Conservation (phyloP, 257 asterid genomes). For the Plectranthus barbatus region DNA sequence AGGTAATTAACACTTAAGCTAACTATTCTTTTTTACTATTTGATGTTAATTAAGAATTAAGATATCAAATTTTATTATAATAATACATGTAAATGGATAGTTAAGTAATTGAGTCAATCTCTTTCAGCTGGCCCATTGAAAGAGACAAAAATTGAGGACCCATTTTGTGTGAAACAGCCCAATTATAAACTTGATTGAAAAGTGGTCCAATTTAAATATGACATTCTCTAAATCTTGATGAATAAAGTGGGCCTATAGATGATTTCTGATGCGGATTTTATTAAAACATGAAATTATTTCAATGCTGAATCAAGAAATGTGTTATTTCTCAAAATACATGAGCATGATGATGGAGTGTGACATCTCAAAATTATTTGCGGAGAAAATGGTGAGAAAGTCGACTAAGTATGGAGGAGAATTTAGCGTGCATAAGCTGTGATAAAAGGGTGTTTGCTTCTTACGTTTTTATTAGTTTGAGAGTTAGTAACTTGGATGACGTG, state of each 20-base stretch:
- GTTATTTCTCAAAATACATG: background rate
- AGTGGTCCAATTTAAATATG: background rate
- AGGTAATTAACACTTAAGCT: too few relatives aligned
- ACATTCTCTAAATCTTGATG: background rate
- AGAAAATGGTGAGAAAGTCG: too few relatives aligned
- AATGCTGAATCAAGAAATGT: background rate
- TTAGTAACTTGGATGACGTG: too few relatives aligned
- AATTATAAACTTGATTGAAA: background rate
- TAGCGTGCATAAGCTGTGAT: too few relatives aligned
- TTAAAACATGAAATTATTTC: too few relatives aligned
- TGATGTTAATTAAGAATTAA: background rate
- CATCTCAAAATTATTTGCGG: too few relatives aligned
- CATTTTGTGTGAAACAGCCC: constrained; percentile 8
- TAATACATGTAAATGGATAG: background rate
- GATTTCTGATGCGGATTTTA: too few relatives aligned
- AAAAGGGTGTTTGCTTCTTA: too few relatives aligned
- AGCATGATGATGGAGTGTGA: background rate
- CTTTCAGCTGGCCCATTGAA: constrained; percentile 4
- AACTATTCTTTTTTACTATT: too few relatives aligned
- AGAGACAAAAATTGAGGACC: constrained; percentile 9
- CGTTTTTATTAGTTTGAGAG: too few relatives aligned
- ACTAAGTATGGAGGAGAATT: too few relatives aligned
- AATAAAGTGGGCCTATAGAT: too few relatives aligned
- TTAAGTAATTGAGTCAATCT: background rate
- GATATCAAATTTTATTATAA: background rate